A percentile compares a stretch with the other conserved stretches of the same genome.
phyloP scores from a whole-genome alignment of 345 rosid genomes.

The Lagerstroemia speciosa region DNA sequence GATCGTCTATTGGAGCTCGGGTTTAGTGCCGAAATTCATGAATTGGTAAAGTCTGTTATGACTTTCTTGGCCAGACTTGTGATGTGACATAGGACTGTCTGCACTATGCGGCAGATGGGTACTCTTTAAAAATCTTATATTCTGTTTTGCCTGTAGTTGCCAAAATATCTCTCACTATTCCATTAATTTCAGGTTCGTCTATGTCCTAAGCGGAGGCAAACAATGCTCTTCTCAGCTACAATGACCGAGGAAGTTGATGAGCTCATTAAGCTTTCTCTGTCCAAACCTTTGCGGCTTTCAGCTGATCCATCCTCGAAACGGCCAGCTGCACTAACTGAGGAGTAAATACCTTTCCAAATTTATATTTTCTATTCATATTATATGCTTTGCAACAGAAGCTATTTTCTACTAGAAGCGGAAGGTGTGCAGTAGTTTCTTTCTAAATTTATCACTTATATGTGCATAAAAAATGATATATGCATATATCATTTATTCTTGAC shows the following conservation, averaged over 20 bases:
- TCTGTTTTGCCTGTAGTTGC: neutral
- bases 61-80: neutral
- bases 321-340: constrained; percentile 79
- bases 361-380: neutral
- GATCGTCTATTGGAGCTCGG: constrained; percentile 97
- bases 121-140: neutral
- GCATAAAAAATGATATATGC: neutral
- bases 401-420: neutral
- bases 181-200: constrained; percentile 53
- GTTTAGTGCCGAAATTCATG: constrained; percentile 85
- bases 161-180: neutral
- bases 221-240: constrained; percentile 94
- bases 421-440: neutral
- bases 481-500: neutral
- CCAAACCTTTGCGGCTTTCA: constrained; percentile 91
- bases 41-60: constrained; percentile 46
- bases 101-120: neutral
- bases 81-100: neutral
- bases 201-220: constrained; percentile 93
- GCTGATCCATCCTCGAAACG: constrained; percentile 95
- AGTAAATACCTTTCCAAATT: constrained; percentile 30
- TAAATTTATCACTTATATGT: neutral
- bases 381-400: neutral
- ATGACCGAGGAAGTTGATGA: constrained; percentile 95
- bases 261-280: constrained; percentile 78